Base-by-base conservation (phyloP, 179 eudicot species). In the Silene vulgaris region DNA sequence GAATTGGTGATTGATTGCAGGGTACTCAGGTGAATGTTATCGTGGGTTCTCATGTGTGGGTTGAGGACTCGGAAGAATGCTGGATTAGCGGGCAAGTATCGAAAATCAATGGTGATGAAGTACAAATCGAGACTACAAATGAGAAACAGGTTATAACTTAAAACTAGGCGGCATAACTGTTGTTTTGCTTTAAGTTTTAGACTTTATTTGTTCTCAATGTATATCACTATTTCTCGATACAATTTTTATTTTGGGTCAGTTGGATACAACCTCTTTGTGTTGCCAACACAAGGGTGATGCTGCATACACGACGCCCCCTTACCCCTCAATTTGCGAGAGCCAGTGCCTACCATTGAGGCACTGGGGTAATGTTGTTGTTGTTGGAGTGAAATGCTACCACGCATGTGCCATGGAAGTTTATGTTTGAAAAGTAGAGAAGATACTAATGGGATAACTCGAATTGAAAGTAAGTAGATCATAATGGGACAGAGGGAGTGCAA, bases 1-100 rank as follows among this genome's bases (percentile, higher is more conserved):
- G 17, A 43, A 54, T 17, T 74, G n/a, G 45, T 48, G 52, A 45
- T 73, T 82, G 57, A 17, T 59, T 85, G 74, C 89, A 93, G 95
- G 95, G 84, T 57, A 79, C 92, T 75, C 52, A 85, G 19, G 89
- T 79, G 64, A 89, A 89, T 79, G 85, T 93, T 60, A 54, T 76
- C 56, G 88, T 82, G 74, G 97, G 97, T 78, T 81, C 89, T 71
- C 87, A 91, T 79, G 93, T 93, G 28, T 93, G 98, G 98, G 83
- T 85, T 76, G 98, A 91, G 80, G 97, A 91, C 78, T 87, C 84
- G 61, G 85, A 82, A 3, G 74, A 81, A 67, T 87, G 89, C 80
- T 93, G 98, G 98, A 79, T 91, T 78, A 92, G 86, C 81, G 98
- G 97, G 76, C 77, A 87, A 82, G 93, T 89, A 21, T 48, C 80